phyloP scores from a whole-genome alignment of 495 filamentous ascomycete species.

The Choiromyces venosus region DNA sequence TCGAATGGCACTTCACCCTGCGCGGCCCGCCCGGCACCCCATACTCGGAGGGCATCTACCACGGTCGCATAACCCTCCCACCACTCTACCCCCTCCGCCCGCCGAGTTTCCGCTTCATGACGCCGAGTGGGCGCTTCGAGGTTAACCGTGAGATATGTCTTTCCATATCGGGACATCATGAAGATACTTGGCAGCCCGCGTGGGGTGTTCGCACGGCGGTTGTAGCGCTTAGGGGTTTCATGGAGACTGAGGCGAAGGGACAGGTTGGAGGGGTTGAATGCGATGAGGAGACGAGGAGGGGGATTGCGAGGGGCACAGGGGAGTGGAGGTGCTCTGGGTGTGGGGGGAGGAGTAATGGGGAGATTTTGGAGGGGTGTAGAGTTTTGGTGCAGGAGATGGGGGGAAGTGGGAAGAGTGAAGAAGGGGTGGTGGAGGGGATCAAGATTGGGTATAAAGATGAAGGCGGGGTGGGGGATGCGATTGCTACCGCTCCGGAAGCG shows the following conservation, averaged over 20 bases:
- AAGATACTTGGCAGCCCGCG: constrained; percentile 96
- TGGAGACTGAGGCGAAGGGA: constrained; percentile 67
- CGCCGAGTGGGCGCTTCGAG: constrained; percentile 88
- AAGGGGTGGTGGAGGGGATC: constrained; percentile 54
- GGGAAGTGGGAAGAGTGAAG: constrained; percentile 48
- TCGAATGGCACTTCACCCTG: constrained; percentile 99
- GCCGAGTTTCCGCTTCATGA: constrained; percentile 89
- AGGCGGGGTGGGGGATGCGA: constrained; percentile 24
- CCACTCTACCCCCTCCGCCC: constrained; percentile 82
- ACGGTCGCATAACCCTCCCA: constrained; percentile 89
- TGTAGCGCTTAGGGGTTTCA: constrained; percentile 64
- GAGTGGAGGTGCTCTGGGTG: constrained; percentile 63
- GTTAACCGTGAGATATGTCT: constrained; percentile 96
- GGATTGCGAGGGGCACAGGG: constrained; percentile 59
- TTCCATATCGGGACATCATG: constrained; percentile 86
- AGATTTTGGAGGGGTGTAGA: constrained; percentile 64
- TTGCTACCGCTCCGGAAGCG: not conserved
- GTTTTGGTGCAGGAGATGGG: constrained; percentile 53
- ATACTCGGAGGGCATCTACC: constrained; percentile 79
- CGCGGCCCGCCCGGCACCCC: constrained; percentile 77
- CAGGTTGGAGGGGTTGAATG: constrained; percentile 88
- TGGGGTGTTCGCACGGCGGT: constrained; percentile 85
- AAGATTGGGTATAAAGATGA: constrained; percentile 56
- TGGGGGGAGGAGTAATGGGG: constrained; percentile 59
- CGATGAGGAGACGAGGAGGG: constrained; percentile 54